A percentile compares a stretch with the other conserved stretches of the same genome.
phyloP scores from a whole-genome alignment of 2,329 filamentous ascomycete species.

The Chaetoscypha palmicola region DNA sequence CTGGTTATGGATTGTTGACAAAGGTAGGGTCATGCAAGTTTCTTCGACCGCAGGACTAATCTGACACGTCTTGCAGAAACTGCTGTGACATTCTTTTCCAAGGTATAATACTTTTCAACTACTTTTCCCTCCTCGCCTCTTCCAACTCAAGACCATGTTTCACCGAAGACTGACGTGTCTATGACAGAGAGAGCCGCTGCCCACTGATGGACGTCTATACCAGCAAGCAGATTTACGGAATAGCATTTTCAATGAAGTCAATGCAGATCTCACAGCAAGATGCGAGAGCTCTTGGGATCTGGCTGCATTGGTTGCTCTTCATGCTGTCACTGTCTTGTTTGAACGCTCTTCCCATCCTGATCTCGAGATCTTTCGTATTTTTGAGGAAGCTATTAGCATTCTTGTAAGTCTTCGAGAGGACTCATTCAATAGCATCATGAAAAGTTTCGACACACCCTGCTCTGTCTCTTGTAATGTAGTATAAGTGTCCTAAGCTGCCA shows the following conservation, averaged over 20 bases:
- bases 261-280: slow-evolving; percentile 12
- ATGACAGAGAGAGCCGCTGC: background rate
- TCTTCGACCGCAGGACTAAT: too few species aligned
- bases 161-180: background rate
- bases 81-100: background rate
- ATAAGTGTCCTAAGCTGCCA: too few species aligned
- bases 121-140: too few species aligned
- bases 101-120: too few species aligned
- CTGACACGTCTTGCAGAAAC: background rate
- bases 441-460: too few species aligned
- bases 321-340: slow-evolving; percentile 11
- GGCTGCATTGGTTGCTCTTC: slow-evolving; percentile 10
- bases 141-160: too few species aligned
- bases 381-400: slow-evolving; percentile 14
- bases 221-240: slow-evolving; percentile 14
- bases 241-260: slow-evolving; percentile 14
- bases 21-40: slow-evolving; percentile 3
- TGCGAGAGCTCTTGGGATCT: slow-evolving; percentile 13
- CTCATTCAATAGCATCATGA: too few species aligned
- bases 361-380: slow-evolving; percentile 9
- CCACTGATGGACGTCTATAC: slow-evolving; percentile 7
- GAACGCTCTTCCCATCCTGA: slow-evolving; percentile 12
- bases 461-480: too few species aligned
- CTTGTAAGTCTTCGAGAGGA: background rate
- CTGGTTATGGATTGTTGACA: slow-evolving; percentile 12